Conservation (phyloP, 2,329 filamentous ascomycete genomes). For the Fusarium longipes region DNA sequence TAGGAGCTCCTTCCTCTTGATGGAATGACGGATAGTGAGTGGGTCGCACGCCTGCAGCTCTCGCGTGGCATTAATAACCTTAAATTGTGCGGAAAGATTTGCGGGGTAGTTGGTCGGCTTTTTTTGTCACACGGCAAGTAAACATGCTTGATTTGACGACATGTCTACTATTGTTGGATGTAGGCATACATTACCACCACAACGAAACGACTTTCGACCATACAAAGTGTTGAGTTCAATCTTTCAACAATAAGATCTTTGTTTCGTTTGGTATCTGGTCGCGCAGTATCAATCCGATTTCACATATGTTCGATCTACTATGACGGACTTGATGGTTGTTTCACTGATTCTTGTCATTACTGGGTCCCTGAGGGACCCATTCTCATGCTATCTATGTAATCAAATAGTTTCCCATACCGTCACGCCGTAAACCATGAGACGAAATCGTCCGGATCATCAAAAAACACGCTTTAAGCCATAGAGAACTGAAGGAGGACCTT, state of each 20-base stretch:
- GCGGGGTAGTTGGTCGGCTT: background rate
- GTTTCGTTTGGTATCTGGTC: background rate
- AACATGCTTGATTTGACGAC: background rate
- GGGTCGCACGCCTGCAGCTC: background rate
- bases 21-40: background rate
- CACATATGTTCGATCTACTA: background rate
- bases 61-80: constrained; percentile 10
- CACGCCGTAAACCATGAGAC: constrained; percentile 26
- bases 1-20: too few relatives aligned
- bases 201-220: too few relatives aligned
- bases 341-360: constrained; percentile 26
- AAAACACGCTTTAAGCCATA: constrained; percentile 33
- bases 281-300: background rate
- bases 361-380: background rate
- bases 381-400: constrained; percentile 36
- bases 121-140: background rate
- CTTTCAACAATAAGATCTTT: too few relatives aligned
- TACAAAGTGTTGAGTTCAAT: too few relatives aligned
- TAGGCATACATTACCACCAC: background rate
- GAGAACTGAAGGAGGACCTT: constrained; percentile 68
- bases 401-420: constrained; percentile 25
- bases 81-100: background rate
- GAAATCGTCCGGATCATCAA: constrained; percentile 4
- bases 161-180: background rate
- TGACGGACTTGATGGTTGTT: background rate